A percentile compares a stretch with the other conserved stretches of the same genome.
Evolutionary conservation across 805 yeast species (phyloP).

Genomic region (Tetrapisispora iriomotensis): DNA sequence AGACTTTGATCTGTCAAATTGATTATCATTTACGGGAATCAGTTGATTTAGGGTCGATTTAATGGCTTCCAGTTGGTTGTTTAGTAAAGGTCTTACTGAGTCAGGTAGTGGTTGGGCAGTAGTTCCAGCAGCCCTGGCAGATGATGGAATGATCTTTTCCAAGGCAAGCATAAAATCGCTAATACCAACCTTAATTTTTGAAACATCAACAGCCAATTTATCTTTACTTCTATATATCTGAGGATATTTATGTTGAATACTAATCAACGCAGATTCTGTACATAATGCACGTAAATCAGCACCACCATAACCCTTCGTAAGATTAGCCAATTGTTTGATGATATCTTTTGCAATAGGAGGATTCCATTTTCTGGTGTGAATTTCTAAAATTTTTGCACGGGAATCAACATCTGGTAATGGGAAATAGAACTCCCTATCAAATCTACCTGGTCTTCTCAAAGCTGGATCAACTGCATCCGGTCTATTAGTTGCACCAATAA

Average conservation of each 20-base stretch:
- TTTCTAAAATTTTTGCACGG: constrained; percentile 65
- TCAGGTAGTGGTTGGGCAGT: constrained; percentile 74
- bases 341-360: constrained; percentile 57
- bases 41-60: constrained; percentile 41
- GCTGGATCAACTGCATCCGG: constrained; percentile 99
- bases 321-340: constrained; percentile 53
- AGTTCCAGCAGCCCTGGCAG: constrained; percentile 72
- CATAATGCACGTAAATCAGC: constrained; percentile 92
- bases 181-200: constrained; percentile 60
- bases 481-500: constrained; percentile 95
- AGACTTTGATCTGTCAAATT: constrained; percentile 16
- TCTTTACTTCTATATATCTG: constrained; percentile 75
- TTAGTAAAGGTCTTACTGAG: constrained; percentile 53
- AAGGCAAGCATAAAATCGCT: constrained; percentile 80
- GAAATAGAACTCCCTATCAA: constrained; percentile 93
- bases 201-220: constrained; percentile 65
- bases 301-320: constrained; percentile 96
- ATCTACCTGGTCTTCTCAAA: constrained; percentile 90
- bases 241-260: constrained; percentile 87
- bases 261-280: constrained; percentile 88
- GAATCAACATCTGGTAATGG: constrained; percentile 82
- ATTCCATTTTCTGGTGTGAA: constrained; percentile 84
- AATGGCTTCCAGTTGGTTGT: constrained; percentile 39
- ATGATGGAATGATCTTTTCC: constrained; percentile 83
- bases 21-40: constrained; percentile 41